Evolutionary conservation across 371 early-diverging fungal genomes (phyloP), one percentile per base, ranked within the genome.

Genomic region (Actinomortierella ambigua): DNA sequence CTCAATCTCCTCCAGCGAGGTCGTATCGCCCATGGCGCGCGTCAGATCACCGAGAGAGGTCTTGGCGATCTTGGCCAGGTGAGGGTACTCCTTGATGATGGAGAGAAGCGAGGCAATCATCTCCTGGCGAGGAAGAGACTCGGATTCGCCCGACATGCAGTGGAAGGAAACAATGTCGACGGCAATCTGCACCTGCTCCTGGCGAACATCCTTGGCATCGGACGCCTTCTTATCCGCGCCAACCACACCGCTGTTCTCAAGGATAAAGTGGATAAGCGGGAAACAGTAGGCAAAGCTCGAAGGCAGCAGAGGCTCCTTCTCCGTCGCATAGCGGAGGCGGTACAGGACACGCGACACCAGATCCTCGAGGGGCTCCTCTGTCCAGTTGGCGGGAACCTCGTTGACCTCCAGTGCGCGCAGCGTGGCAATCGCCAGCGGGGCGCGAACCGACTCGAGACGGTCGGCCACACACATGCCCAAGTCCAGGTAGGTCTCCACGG

Each of bases 211-310:
- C 58, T 79, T 79, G 41, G 69, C 79, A 20, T 86, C 82, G 39
- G 82, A 81, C 42, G 81, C 67, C 27, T 82, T 77, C 55, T 83
- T 81, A 18, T 81, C 78, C 18, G 68, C 57, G 44, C 69, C 78
- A 13, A 73, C 80, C 54, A 90, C 77, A 20, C 93, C 91, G 43
- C 89, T 90, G 58, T 85, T 81, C 13, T 83, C 70, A 46, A 93
- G 83, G 24, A 93, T 82, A 27, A 88, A 82, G 40, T 85, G 80
- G 57, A 95, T 80, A 29, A 95, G 70, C 20, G 96, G 94, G 80
- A 95, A 91, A 54, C 93, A 76, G 63, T 86, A 91, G n/a, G 91
- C 78, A 75, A 96, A 94, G 14, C 91, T 86, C 5, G 92, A 81
- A 23, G 94, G 83, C 2, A 84, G 70, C 55, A 94, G 78, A 5